Percentiles rank a stretch among this genome's conserved stretches.
phyloP scores from a whole-genome alignment of 495 filamentous ascomycete genomes.

The Aspergillus incahuasiensis region DNA sequence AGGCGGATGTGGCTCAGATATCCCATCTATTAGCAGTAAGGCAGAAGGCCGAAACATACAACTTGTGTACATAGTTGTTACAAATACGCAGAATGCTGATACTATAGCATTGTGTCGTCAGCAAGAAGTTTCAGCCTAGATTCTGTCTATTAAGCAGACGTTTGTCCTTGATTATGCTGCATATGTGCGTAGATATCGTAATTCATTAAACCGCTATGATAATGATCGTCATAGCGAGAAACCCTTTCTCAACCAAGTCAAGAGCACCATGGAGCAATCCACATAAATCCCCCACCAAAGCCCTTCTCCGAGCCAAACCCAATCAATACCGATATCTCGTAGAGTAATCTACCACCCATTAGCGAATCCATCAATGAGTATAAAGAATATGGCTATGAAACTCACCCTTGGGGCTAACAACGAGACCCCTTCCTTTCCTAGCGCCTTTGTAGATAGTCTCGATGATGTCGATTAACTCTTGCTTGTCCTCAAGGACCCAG shows the following conservation, averaged over 20 bases:
- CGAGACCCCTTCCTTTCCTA: slow-evolving; percentile 92
- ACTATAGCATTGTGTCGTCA: no score
- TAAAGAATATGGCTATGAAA: not conserved
- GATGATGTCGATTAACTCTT: slow-evolving; percentile 97
- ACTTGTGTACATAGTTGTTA: no score
- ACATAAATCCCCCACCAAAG: not conserved
- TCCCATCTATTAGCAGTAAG: no score
- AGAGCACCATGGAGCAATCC: not conserved
- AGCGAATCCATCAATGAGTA: slow-evolving; percentile 3
- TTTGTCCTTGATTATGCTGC: not conserved
- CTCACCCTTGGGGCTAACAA: slow-evolving; percentile 85
- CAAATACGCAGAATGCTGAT: no score
- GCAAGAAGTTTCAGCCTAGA: no score
- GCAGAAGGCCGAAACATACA: no score
- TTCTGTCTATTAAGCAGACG: not conserved
- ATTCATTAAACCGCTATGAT: slow-evolving; percentile 9
- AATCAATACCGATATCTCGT: slow-evolving; percentile 73
- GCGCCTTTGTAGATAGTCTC: slow-evolving; percentile 97
- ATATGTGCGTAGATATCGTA: slow-evolving; percentile 6
- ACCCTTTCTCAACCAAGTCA: not conserved
- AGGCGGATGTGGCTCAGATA: no score
- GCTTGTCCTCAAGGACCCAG: slow-evolving; percentile 96
- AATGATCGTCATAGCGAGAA: not conserved
- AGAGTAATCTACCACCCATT: slow-evolving; percentile 60
- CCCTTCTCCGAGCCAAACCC: not conserved